Evolutionary conservation across 1,139 yeast species (phyloP), one percentile per base, ranked within the genome.

Genomic region (Kluyveromyces sp.): DNA sequence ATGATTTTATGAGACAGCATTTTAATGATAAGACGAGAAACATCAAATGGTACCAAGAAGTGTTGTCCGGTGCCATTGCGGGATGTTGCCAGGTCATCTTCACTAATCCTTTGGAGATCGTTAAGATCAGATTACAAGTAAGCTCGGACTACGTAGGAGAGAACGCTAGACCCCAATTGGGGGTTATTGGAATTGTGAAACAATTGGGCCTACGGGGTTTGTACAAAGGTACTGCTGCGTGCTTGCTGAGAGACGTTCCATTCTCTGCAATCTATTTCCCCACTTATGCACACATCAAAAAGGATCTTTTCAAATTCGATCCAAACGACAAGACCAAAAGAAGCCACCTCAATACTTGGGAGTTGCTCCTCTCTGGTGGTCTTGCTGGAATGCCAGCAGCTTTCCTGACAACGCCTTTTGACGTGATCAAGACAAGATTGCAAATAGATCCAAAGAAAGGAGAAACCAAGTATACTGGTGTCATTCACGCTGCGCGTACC

Each of bases 371-470:
- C 15, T 78, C 95, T 50, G 98, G 98, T 66, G 97, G 96, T 11
- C 65, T 89, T 55, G 97, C 98, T 17, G 98, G 98, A 63, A 88
- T 94, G 68, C 98, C 98, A 11, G 94, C 97, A 32, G 98, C 98
- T 4, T 89, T 84, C 64, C 71, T 89, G 57, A 89, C 97, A 3
- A 89, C 97, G 1, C 97, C 97, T 1, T 89, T 88, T 53, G 97
- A 89, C 73, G 98, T 92, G 42, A 85, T 92, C 57, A 92, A 92
- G 70, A 92, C 98, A 6, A 81, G 97, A 66, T 71, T 92, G 52
- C 98, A 92, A 69, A 82, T 88, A 53, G 95, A 83, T 61, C 74
- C 87, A 12, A 79, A 83, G 54, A 69, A 75, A 46, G 89, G 89
- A 44, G 95, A 87, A 58, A 74, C 85, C 26, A 75, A 76, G 42